phyloP scores from a whole-genome alignment of 2,329 filamentous ascomycete genomes.

The Paecilomyces sp. region DNA sequence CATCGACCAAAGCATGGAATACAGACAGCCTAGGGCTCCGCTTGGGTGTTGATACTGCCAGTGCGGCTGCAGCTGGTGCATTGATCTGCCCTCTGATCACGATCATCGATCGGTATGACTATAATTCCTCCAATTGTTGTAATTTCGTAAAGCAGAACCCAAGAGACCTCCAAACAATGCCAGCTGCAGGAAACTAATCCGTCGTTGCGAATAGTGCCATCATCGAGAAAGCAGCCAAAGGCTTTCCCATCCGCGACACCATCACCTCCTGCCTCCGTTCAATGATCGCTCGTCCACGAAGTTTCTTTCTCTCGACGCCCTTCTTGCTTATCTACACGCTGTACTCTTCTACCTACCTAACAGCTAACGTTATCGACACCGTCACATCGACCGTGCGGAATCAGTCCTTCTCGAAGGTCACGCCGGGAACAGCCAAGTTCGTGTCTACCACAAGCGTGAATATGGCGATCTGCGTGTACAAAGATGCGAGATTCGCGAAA shows the following conservation, averaged over 20 bases:
- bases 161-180: not conserved
- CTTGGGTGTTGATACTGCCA: constrained; percentile 59
- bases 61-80: constrained; percentile 64
- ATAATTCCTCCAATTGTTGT: not conserved
- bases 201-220: constrained; percentile 31
- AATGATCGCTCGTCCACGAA: constrained; percentile 32
- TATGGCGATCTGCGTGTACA: constrained; percentile 79
- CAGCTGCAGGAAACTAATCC: not conserved
- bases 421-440: constrained; percentile 74
- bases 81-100: constrained; percentile 79
- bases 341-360: constrained; percentile 84
- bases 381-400: constrained; percentile 57
- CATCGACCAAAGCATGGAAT: constrained; percentile 53
- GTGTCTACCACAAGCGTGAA: constrained; percentile 73
- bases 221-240: constrained; percentile 43
- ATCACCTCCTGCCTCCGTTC: constrained; percentile 31
- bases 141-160: not conserved
- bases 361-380: constrained; percentile 83
- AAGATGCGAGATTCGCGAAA: constrained; percentile 76
- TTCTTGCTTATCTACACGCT: constrained; percentile 50
- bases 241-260: constrained; percentile 34
- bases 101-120: constrained; percentile 71
- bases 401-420: constrained; percentile 53
- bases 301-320: constrained; percentile 41
- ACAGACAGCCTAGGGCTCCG: constrained; percentile 63